Conservation (phyloP, 140 eudicot species). For the Bidens hawaiensis region DNA sequence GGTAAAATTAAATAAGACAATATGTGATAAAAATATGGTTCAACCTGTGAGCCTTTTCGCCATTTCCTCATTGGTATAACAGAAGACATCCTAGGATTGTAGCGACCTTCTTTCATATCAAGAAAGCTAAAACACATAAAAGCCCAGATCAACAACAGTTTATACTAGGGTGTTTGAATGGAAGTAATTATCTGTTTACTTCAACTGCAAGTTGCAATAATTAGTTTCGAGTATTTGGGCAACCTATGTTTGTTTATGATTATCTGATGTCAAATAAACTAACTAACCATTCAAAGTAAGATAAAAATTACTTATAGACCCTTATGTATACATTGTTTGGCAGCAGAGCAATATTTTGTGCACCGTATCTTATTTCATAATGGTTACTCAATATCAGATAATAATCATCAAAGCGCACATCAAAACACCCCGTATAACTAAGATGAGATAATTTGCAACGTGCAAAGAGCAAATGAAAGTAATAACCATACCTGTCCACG, state of each 20-base stretch:
- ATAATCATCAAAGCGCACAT: neutral
- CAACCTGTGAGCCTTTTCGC: constrained; percentile 99
- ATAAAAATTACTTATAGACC: neutral
- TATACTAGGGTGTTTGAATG: neutral
- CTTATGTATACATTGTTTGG: neutral
- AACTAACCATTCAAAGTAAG: neutral
- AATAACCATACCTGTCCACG: constrained; percentile 70
- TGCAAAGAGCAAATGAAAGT: constrained; percentile 1
- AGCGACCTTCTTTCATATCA: constrained; percentile 80
- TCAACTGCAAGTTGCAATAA: neutral
- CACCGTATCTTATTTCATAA: neutral
- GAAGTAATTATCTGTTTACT: neutral
- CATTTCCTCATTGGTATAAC: constrained; percentile 73
- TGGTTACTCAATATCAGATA: neutral
- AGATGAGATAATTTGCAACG: neutral
- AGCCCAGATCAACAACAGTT: neutral
- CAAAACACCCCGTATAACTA: neutral
- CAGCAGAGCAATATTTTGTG: neutral
- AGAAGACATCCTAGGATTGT: constrained; percentile 85
- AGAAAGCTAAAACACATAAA: constrained; percentile 56
- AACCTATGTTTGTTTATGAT: neutral
- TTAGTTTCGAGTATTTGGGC: neutral
- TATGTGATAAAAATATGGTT: neutral
- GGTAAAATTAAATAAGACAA: neutral
- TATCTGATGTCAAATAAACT: constrained; percentile 1